Base-by-base conservation (phyloP, 140 eudicot genomes). In the Stevia rebaudiana region DNA sequence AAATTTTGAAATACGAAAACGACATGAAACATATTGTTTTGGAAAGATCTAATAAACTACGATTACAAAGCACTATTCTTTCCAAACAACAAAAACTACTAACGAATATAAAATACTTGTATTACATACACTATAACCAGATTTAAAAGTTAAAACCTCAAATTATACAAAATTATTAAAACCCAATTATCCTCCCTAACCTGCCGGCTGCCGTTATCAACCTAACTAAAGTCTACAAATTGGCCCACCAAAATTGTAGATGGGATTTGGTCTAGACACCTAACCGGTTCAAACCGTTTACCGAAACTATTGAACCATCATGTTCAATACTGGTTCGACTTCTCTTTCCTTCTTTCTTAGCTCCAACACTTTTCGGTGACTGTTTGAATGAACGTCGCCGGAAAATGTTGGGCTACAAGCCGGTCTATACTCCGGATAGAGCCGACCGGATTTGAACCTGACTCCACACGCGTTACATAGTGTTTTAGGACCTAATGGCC, bases 381-480 rank as follows among this genome's bases (percentile, higher is more conserved):
- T 91, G 19, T 91, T 91, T 4, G 98, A 91, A 63, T 91, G 98
- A 33, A 81, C 67, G 17, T 84, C 95, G 3, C 79, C 65, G 18
- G 89, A 87, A 48, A 87, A 87, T 1, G 95, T 87, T 3, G 98
- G 98, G 56, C 98, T 91, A 68, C 90, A 80, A 50, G 98, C 96
- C 68, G 98, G 98, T 52, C 95, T 74, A 58, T 91, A 91, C 79
- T 91, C 98, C 0, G 98, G 95, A 19, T 65, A 87, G 2, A 91
- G 89, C 73, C 98, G 90, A 3, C 98, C 98, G 52, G 98, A 91
- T 46, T 91, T 91, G 77, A 73, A 91, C 81, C 98, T 83, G 57
- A 91, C 98, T 6, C 98, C 98, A 67, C 98, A 91, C 16, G 98
- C 98, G 37, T 91, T 91, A 51, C 98, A 91, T 33, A 91, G 65